A percentile compares a stretch with the other conserved stretches of the same genome.
Conservation (phyloP, 1,284 basidiomycete species). For the Pulveroboletus sp. region DNA sequence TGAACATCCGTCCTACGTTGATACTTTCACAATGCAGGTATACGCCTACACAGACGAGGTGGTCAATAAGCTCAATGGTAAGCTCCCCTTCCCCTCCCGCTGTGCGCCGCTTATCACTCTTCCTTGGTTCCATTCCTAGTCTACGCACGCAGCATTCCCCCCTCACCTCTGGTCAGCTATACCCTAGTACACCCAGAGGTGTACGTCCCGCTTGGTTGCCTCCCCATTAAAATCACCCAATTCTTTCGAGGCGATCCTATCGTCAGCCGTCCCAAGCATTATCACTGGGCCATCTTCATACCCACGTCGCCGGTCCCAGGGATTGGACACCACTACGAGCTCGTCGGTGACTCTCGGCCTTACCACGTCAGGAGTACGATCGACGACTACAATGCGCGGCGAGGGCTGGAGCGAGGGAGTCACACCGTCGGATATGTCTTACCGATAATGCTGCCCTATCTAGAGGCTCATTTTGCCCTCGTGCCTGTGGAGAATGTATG, state of each 20-base stretch:
- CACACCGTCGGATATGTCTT: conserved; percentile 14
- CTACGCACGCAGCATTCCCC: neutral
- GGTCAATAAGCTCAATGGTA: neutral
- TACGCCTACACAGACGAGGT: conserved; percentile 13
- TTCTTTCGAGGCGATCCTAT: neutral
- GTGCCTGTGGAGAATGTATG: neutral
- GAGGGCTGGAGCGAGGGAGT: conserved; percentile 8
- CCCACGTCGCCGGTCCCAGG: conserved; percentile 7
- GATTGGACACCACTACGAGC: conserved; percentile 16
- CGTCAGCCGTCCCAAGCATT: neutral
- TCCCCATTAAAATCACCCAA: conserved; percentile 12
- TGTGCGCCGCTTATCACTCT: neutral
- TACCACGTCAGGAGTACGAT: conserved; percentile 3
- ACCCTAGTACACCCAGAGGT: conserved; percentile 4
- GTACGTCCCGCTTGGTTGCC: neutral
- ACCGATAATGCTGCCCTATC: conserved; percentile 3
- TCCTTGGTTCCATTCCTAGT: neutral
- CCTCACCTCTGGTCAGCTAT: neutral
- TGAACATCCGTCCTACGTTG: too few species aligned
- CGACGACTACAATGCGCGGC: neutral
- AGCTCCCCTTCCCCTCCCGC: neutral
- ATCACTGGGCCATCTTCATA: conserved; percentile 17
- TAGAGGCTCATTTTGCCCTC: conserved; percentile 11
- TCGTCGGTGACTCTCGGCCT: neutral
- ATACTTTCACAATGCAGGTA: conserved; percentile 3